Percentiles rank a stretch among this genome's conserved stretches.
Conservation (phyloP, 2,329 filamentous ascomycete species). For the Colletotrichum zoysiae region DNA sequence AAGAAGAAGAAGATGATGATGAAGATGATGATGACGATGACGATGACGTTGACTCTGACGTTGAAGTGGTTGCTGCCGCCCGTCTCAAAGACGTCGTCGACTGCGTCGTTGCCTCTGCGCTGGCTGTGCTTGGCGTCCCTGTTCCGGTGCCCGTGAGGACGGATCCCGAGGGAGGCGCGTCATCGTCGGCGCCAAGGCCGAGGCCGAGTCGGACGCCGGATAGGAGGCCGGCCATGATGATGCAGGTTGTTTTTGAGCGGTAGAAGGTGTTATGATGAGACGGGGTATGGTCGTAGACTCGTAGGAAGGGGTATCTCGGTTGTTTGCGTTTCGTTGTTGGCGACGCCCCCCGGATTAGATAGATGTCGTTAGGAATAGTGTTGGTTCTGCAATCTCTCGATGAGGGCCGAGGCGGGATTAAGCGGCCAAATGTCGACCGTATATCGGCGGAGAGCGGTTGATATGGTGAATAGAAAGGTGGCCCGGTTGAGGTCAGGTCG, state of each 20-base stretch:
- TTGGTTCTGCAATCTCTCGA: neutral
- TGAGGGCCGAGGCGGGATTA: neutral
- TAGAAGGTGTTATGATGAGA: neutral
- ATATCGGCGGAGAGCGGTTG: neutral
- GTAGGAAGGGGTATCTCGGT: constrained; percentile 12
- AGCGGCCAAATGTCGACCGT: neutral
- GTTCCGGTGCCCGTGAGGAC: no score
- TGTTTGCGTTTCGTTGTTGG: constrained; percentile 16
- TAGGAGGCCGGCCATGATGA: constrained; percentile 33
- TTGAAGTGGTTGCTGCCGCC: constrained; percentile 10
- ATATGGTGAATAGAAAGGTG: no score
- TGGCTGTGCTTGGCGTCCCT: constrained; percentile 22
- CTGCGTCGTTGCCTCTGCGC: constrained; percentile 14
- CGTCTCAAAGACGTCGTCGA: neutral
- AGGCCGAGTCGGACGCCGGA: constrained; percentile 12
- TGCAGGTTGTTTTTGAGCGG: neutral
- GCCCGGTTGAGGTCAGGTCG: neutral
- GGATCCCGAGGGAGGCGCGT: constrained; percentile 12
- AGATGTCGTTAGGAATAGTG: neutral
- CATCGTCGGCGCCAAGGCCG: constrained; percentile 3
- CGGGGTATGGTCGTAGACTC: neutral
- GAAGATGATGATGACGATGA: neutral
- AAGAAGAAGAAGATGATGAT: neutral
- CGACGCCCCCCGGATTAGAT: neutral
- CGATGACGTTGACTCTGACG: no score